Evolutionary conservation across 2,329 filamentous ascomycete genomes (phyloP).

Genomic region (Ophidiomyces ophidiicola): DNA sequence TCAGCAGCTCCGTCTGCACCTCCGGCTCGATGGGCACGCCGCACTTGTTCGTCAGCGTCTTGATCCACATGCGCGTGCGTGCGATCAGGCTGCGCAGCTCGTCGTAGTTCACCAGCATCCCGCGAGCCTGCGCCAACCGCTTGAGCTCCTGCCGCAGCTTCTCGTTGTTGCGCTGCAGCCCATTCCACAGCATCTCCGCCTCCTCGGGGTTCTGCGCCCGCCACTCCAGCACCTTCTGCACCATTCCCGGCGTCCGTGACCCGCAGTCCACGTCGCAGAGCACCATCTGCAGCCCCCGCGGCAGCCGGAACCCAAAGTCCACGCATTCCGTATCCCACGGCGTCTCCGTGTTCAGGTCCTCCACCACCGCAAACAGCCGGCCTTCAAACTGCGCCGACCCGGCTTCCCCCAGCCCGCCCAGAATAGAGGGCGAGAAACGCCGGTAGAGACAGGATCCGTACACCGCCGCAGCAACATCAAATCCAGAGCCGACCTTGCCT

Average conservation of each 20-base stretch:
- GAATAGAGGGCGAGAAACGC: constrained; percentile 73
- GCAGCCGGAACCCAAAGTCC: constrained; percentile 59
- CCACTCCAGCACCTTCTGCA: constrained; percentile 82
- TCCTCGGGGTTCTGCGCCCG: constrained; percentile 49
- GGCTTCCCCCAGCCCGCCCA: constrained; percentile 55
- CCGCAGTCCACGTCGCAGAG: constrained; percentile 97
- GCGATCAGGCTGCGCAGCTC: constrained; percentile 42
- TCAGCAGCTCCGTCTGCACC: constrained; percentile 71
- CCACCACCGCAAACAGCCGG: constrained; percentile 53
- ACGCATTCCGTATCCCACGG: constrained; percentile 70
- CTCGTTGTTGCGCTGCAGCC: constrained; percentile 63
- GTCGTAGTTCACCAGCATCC: constrained; percentile 36
- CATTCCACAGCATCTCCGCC: constrained; percentile 61
- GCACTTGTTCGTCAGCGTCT: constrained; percentile 61
- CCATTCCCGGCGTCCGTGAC: constrained; percentile 88
- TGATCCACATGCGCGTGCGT: constrained; percentile 49
- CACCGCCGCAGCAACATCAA: constrained; percentile 86
- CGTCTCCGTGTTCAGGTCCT: constrained; percentile 39
- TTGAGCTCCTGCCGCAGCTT: constrained; percentile 54
- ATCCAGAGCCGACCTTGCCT: constrained; percentile 90
- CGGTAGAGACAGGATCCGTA: constrained; percentile 85
- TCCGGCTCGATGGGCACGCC: constrained; percentile 79
- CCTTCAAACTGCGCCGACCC: constrained; percentile 55
- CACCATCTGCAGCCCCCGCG: constrained; percentile 60
- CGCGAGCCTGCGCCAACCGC: constrained; percentile 35